These are phyloP conservation scores for Rhizoclosmatium sp. DNA, from an alignment of 192 early-diverging fungal genomes.

Conservation along the genomic window DNA sequence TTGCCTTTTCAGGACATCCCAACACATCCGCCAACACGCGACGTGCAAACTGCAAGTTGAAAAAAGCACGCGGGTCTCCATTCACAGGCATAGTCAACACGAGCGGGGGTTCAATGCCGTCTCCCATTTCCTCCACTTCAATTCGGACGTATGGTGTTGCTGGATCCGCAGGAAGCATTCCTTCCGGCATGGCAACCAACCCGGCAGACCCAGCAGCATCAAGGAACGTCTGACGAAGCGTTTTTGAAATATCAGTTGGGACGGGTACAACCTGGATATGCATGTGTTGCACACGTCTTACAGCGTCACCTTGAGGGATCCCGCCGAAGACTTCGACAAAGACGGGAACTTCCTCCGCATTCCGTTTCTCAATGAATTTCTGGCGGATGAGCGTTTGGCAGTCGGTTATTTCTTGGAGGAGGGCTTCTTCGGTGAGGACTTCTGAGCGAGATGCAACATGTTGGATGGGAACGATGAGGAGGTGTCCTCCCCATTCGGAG, in stretches of 20 bases:
- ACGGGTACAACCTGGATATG: constrained; percentile 77
- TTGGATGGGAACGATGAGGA: constrained; percentile 75
- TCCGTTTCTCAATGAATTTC: not conserved
- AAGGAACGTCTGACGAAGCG: constrained; percentile 49
- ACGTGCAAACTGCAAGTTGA: constrained; percentile 28
- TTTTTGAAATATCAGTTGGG: constrained; percentile 48
- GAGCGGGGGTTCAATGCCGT: not conserved
- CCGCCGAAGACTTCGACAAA: constrained; percentile 77
- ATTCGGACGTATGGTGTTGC: constrained; percentile 41
- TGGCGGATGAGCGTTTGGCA: constrained; percentile 27
- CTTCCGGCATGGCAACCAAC: constrained; percentile 49
- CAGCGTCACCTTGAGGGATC: constrained; percentile 9
- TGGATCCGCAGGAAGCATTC: constrained; percentile 30
- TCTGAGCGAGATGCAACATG: constrained; percentile 52
- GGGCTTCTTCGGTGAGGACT: constrained; percentile 34
- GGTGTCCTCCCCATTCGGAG: constrained; percentile 81
- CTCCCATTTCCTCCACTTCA: constrained; percentile 26
- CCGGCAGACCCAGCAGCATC: constrained; percentile 51
- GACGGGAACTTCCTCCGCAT: constrained; percentile 64
- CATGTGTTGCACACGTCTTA: constrained; percentile 53
- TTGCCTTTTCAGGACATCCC: constrained; percentile 69
- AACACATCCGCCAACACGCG: constrained; percentile 66
- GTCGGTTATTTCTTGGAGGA: constrained; percentile 44
- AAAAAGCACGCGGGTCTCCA: constrained; percentile 5
- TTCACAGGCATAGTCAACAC: not conserved